Evolutionary conservation across 2,329 filamentous ascomycete genomes (phyloP).

Genomic region (Colletotrichum eremochloae): DNA sequence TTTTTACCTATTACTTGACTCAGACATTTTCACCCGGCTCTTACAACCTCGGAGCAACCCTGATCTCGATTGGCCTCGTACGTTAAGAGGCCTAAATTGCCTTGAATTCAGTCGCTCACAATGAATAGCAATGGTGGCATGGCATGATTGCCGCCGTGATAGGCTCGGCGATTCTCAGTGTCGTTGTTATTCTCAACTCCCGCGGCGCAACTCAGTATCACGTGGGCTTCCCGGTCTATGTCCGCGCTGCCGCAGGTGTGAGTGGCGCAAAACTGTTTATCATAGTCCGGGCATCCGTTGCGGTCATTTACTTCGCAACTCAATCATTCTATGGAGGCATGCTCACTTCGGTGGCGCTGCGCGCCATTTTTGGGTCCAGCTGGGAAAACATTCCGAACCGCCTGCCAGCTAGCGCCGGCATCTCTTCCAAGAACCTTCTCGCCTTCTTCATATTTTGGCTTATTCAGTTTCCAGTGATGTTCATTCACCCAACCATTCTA

Average conservation of each 20-base stretch:
- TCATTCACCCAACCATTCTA: conserved; percentile 63
- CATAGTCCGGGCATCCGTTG: conserved; percentile 51
- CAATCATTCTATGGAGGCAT: conserved; percentile 53
- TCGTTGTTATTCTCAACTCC: conserved; percentile 52
- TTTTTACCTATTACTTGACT: conserved; percentile 51
- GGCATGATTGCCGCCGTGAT: conserved; percentile 50
- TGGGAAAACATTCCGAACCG: conserved; percentile 60
- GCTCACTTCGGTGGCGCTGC: conserved; percentile 51
- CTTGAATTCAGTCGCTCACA: not conserved
- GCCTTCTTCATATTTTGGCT: conserved; percentile 69
- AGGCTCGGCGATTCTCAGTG: conserved; percentile 49
- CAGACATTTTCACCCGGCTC: conserved; percentile 51
- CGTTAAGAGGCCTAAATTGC: not conserved
- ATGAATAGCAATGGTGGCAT: conserved; percentile 47
- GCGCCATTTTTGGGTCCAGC: conserved; percentile 53
- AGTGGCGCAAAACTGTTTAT: conserved; percentile 56
- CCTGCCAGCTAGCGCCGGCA: conserved; percentile 60
- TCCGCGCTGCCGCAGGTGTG: conserved; percentile 51
- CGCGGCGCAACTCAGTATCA: conserved; percentile 52
- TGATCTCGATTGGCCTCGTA: conserved; percentile 50
- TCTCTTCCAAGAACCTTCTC: conserved; percentile 63
- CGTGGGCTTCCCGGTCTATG: conserved; percentile 53
- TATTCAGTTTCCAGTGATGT: conserved; percentile 61
- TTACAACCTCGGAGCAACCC: conserved; percentile 50
- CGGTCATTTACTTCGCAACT: conserved; percentile 55